Conservation (phyloP, 2,329 filamentous ascomycete genomes). For the Aureobasidium sp. region DNA sequence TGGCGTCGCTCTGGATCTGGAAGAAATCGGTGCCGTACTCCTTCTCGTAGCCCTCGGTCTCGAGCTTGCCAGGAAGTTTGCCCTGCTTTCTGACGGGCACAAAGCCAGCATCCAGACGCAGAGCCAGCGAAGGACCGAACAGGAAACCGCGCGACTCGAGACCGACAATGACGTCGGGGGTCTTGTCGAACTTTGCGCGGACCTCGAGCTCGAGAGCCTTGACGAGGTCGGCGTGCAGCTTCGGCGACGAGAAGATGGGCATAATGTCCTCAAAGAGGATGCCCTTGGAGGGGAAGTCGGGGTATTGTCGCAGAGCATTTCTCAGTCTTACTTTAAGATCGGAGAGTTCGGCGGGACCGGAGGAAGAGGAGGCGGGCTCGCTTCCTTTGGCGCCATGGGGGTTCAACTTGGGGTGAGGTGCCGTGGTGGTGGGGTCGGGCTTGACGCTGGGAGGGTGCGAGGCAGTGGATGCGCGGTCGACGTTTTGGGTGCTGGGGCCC, state of each 20-base stretch:
- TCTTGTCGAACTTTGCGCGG: slow-evolving; percentile 49
- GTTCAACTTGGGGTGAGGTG: slow-evolving; percentile 17
- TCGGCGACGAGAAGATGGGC: slow-evolving; percentile 32
- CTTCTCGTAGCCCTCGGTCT: slow-evolving; percentile 82
- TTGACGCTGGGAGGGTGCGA: slow-evolving; percentile 25
- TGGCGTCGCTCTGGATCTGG: slow-evolving; percentile 84
- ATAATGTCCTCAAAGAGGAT: slow-evolving; percentile 98
- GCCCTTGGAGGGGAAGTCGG: slow-evolving; percentile 84
- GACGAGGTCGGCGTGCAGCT: slow-evolving; percentile 50
- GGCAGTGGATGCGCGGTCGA: slow-evolving; percentile 25
- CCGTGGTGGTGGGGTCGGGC: slow-evolving; percentile 25
- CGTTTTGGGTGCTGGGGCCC: slow-evolving; percentile 20
- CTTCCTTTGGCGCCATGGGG: slow-evolving; percentile 34
- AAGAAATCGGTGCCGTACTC: slow-evolving; percentile 95
- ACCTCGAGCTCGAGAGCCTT: slow-evolving; percentile 80
- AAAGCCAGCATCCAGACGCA: slow-evolving; percentile 75
- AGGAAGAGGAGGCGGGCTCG: slow-evolving; percentile 41
- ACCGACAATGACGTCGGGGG: slow-evolving; percentile 77
- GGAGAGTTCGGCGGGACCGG: slow-evolving; percentile 48
- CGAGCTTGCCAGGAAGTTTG: slow-evolving; percentile 80
- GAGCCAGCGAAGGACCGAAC: slow-evolving; percentile 81
- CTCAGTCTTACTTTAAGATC: slow-evolving; percentile 61
- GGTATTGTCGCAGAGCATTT: slow-evolving; percentile 70
- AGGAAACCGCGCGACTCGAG: slow-evolving; percentile 92
- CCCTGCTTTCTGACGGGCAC: slow-evolving; percentile 91